Conservation (phyloP, 495 filamentous ascomycete species). For the Penicillium taxi region DNA sequence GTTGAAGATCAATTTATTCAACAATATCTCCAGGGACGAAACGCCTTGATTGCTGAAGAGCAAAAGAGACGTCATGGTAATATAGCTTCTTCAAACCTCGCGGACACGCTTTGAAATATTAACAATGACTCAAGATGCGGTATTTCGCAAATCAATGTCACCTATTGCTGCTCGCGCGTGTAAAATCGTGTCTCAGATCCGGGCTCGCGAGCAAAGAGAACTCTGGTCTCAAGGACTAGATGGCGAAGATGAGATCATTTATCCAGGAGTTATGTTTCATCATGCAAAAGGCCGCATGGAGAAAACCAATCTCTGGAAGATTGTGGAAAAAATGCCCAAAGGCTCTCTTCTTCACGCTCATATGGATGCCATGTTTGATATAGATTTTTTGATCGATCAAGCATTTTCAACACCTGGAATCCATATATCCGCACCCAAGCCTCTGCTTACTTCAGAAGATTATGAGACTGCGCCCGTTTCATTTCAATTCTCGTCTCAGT, state of each 20-base stretch:
- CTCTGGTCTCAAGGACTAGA: constrained; percentile 67
- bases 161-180: constrained; percentile 67
- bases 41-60: constrained; percentile 71
- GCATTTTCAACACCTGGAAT: constrained; percentile 69
- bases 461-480: constrained; percentile 34
- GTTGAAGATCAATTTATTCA: constrained; percentile 66
- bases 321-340: constrained; percentile 82
- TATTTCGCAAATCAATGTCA: constrained; percentile 54
- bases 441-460: constrained; percentile 42
- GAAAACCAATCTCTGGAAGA: constrained; percentile 73
- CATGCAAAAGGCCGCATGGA: constrained; percentile 74
- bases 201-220: constrained; percentile 61
- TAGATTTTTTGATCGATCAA: constrained; percentile 65
- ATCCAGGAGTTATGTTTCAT: constrained; percentile 84
- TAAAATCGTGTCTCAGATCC: constrained; percentile 68
- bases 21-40: constrained; percentile 68
- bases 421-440: constrained; percentile 50
- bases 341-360: constrained; percentile 84
- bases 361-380: constrained; percentile 81
- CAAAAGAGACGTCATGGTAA: constrained; percentile 73
- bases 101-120: background rate
- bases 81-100: constrained; percentile 6
- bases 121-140: constrained; percentile 23
- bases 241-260: constrained; percentile 51
- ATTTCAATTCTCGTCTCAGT: constrained; percentile 46